Conservation (phyloP, 768 basidiomycete genomes). For the Russula earlei region DNA sequence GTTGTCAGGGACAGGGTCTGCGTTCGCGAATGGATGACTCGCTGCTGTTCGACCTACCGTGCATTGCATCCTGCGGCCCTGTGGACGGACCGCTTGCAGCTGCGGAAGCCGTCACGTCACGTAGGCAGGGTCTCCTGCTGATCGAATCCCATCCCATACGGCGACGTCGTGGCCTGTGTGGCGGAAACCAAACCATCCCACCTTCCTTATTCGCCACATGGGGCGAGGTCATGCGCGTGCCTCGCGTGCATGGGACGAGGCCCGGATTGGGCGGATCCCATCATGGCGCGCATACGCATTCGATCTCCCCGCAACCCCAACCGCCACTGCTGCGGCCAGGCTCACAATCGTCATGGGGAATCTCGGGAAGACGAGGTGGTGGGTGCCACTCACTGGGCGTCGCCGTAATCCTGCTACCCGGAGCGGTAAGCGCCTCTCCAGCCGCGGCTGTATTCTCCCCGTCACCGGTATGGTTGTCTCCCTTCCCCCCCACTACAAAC, state of each 20-base stretch:
- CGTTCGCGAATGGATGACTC: neutral
- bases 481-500: too few species aligned
- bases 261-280: neutral
- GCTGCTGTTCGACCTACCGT: neutral
- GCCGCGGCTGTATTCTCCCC: neutral
- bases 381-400: neutral
- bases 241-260: neutral
- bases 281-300: neutral
- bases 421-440: neutral
- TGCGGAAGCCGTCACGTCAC: neutral
- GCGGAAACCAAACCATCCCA: neutral
- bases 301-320: neutral
- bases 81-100: neutral
- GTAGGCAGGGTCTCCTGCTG: too few species aligned
- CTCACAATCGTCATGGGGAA: neutral
- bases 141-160: too few species aligned
- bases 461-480: too few species aligned
- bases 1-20: neutral
- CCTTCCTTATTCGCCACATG: neutral
- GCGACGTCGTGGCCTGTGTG: too few species aligned
- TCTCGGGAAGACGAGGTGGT: neutral
- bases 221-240: neutral
- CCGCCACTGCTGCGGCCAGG: neutral
- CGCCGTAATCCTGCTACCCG: constrained; percentile 1
- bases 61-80: neutral